phyloP scores from a whole-genome alignment of 345 rosid genomes.

The Atalantia buxifolia region DNA sequence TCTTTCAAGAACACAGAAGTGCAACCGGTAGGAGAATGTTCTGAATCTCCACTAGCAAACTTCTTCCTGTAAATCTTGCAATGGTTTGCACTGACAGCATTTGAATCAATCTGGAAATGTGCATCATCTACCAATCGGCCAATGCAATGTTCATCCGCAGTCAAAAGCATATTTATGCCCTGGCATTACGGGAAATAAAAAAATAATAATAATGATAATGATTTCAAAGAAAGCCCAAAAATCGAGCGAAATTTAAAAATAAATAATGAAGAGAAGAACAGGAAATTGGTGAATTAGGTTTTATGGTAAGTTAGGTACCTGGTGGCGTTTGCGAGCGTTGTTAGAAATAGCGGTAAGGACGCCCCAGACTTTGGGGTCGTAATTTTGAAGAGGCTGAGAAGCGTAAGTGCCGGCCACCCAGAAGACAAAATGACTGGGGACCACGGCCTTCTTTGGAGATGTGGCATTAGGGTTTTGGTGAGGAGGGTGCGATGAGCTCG shows the following conservation, averaged over 20 bases:
- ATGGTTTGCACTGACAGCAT: constrained; percentile 72
- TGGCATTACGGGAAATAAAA: not conserved
- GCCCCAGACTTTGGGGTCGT: constrained; percentile 77
- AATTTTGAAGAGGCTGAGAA: constrained; percentile 63
- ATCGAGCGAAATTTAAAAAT: not conserved
- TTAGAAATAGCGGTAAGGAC: constrained; percentile 86
- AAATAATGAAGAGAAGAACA: not conserved
- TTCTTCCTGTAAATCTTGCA: constrained; percentile 67
- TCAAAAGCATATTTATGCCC: constrained; percentile 84
- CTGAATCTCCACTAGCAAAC: constrained; percentile 24
- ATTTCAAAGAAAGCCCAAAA: not conserved
- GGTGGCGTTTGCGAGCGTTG: constrained; percentile 74
- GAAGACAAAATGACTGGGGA: constrained; percentile 45
- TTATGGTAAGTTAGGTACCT: constrained; percentile 35
- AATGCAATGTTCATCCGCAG: constrained; percentile 59
- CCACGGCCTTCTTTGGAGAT: constrained; percentile 31
- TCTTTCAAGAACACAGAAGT: constrained; percentile 67
- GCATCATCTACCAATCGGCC: constrained; percentile 67
- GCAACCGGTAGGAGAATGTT: constrained; percentile 21
- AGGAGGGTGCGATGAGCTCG: constrained; percentile 22
- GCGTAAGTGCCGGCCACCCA: constrained; percentile 62
- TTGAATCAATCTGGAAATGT: constrained; percentile 62
- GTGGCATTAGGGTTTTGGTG: constrained; percentile 26
- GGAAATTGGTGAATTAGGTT: constrained; percentile 10
- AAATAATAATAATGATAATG: not conserved